These are phyloP conservation scores for Macrophomina phaseolina DNA, from an alignment of 2,329 filamentous ascomycete species.

Conservation along the genomic window DNA sequence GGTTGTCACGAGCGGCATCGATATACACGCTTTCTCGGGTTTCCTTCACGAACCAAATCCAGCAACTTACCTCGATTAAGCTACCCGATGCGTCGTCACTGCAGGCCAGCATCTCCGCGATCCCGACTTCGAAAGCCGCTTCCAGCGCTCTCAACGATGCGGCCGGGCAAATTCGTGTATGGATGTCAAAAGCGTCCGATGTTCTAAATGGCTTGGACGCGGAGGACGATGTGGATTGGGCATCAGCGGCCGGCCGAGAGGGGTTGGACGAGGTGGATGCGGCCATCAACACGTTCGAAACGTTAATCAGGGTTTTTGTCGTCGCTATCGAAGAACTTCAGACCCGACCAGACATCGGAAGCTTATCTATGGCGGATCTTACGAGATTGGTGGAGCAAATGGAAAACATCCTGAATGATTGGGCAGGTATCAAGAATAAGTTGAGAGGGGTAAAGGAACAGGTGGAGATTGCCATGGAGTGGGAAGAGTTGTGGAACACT, in stretches of 20 bases:
- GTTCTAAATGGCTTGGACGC: constrained; percentile 88
- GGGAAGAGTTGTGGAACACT: constrained; percentile 95
- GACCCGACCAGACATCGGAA: constrained; percentile 73
- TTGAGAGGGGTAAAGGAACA: constrained; percentile 83
- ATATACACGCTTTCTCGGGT: constrained; percentile 92
- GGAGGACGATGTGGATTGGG: constrained; percentile 98
- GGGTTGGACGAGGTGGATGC: constrained; percentile 72
- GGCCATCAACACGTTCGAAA: constrained; percentile 83
- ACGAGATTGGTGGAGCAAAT: constrained; percentile 82
- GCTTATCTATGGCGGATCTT: constrained; percentile 74
- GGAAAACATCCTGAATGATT: constrained; percentile 83
- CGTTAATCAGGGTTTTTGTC: constrained; percentile 90
- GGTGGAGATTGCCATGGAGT: constrained; percentile 97
- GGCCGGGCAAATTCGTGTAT: constrained; percentile 89
- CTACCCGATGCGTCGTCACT: constrained; percentile 85
- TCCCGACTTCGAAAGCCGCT: constrained; percentile 83
- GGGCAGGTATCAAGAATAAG: constrained; percentile 79
- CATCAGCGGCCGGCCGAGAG: constrained; percentile 82
- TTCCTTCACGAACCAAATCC: constrained; percentile 91
- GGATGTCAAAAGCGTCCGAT: constrained; percentile 91
- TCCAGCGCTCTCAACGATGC: constrained; percentile 83
- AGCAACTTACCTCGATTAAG: constrained; percentile 87
- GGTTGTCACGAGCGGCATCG: constrained; percentile 73
- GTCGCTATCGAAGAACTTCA: constrained; percentile 93
- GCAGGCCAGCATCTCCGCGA: constrained; percentile 80